These are phyloP conservation scores for Emmonsiellopsis sp. DNA, from an alignment of 2,329 filamentous ascomycete genomes.

Conservation along the genomic window DNA sequence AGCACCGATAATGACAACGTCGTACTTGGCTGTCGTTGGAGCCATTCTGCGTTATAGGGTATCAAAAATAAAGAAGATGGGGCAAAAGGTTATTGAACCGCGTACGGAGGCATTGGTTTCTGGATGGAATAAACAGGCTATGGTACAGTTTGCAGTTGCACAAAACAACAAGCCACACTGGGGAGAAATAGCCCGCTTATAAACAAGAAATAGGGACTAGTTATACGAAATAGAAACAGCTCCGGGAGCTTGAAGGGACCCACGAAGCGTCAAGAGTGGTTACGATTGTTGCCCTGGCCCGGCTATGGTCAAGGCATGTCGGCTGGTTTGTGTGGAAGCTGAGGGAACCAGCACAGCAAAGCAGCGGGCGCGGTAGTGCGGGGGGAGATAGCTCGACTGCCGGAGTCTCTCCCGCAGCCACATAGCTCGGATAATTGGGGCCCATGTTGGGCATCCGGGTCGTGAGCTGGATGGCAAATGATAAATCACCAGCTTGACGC, in stretches of 20 bases:
- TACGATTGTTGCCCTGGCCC: no score
- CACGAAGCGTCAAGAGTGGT: no score
- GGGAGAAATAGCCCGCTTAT: no score
- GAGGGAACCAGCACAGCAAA: neutral
- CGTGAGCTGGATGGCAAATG: neutral
- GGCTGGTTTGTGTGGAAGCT: neutral
- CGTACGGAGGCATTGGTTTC: no score
- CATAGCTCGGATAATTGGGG: neutral
- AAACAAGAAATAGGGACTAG: no score
- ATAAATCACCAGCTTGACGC: neutral
- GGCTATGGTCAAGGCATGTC: neutral
- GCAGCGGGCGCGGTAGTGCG: neutral
- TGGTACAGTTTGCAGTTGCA: no score
- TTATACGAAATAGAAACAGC: no score
- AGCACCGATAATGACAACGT: conserved; percentile 76
- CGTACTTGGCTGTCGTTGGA: conserved; percentile 42
- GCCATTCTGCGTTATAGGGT: neutral
- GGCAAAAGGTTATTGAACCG: no score
- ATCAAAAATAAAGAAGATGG: no score
- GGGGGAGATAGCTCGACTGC: neutral
- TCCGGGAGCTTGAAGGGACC: no score
- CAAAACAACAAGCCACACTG: no score
- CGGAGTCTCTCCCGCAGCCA: neutral
- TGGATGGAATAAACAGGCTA: no score
- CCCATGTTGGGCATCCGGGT: neutral